These are phyloP conservation scores for Osmanthus fragrans DNA, from an alignment of 257 asterid species.

Conservation along the genomic window DNA sequence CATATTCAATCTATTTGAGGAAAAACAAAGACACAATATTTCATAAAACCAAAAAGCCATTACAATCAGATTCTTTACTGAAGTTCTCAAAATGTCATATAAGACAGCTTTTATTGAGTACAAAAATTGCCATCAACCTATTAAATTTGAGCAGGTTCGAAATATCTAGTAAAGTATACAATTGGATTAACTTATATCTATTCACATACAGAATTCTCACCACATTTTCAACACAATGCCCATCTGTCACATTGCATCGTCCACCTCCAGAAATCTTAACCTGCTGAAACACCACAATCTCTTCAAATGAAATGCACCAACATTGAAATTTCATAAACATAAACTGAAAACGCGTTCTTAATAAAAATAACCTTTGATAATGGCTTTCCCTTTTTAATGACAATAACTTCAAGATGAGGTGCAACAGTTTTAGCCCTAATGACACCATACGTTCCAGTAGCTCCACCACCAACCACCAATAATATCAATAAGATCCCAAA, in stretches of 20 bases:
- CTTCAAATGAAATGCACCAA: background rate
- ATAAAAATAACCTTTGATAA: too few relatives aligned
- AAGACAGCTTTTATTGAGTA: too few relatives aligned
- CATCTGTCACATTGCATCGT: slow-evolving; percentile 93
- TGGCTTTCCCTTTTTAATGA: slow-evolving; percentile 85
- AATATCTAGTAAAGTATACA: background rate
- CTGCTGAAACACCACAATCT: slow-evolving; percentile 38
- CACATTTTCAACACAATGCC: slow-evolving; percentile 64
- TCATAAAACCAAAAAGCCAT: too few relatives aligned
- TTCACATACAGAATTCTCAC: slow-evolving; percentile 35
- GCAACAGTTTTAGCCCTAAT: slow-evolving; percentile 89
- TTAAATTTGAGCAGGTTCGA: background rate
- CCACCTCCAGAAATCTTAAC: slow-evolving; percentile 99
- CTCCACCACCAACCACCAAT: slow-evolving; percentile 94
- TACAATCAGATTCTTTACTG: too few relatives aligned
- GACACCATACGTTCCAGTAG: slow-evolving; percentile 94
- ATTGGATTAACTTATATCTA: background rate
- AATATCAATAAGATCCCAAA: too few relatives aligned
- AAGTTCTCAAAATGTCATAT: too few relatives aligned
- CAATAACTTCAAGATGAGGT: slow-evolving; percentile 71
- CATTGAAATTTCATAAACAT: background rate
- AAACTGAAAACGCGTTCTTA: background rate
- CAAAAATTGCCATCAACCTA: too few relatives aligned
- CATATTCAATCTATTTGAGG: too few relatives aligned
- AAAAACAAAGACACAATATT: too few relatives aligned